A percentile compares a stretch with the other conserved stretches of the same genome.
These are phyloP conservation scores for Globisporangium splendens DNA, from an alignment of 352 stramenopile species.

Conservation along the genomic window DNA sequence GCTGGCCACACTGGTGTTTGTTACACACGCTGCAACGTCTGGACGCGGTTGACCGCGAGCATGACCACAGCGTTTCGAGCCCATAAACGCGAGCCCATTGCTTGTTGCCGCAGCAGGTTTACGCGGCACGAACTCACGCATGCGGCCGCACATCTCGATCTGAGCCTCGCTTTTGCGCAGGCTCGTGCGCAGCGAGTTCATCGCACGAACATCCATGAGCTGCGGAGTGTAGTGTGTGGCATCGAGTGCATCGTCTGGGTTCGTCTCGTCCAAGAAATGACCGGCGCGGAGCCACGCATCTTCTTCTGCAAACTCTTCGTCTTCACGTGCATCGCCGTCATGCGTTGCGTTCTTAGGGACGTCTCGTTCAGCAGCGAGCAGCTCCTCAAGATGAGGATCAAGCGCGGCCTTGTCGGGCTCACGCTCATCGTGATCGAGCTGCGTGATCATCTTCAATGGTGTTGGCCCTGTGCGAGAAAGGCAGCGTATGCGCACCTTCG, in stretches of 20 bases:
- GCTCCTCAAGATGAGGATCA: no score
- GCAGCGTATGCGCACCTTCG: no score
- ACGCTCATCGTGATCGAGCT: background rate
- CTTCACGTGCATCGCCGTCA: background rate
- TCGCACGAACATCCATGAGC: constrained; percentile 55
- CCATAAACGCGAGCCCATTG: no score
- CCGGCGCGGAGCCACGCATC: constrained; percentile 8
- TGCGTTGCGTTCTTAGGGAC: background rate
- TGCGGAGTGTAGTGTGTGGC: constrained; percentile 35
- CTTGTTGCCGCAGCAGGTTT: constrained; percentile 15
- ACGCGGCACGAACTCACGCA: constrained; percentile 45
- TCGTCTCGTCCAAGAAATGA: constrained; percentile 4
- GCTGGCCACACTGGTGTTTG: no score
- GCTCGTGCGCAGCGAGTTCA: constrained; percentile 33
- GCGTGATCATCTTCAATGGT: background rate
- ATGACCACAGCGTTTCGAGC: no score
- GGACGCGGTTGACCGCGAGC: no score
- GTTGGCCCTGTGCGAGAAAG: background rate
- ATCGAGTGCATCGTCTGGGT: constrained; percentile 4
- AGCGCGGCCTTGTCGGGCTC: background rate
- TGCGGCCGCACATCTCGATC: constrained; percentile 35
- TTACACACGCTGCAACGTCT: no score
- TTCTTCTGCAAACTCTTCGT: constrained; percentile 6
- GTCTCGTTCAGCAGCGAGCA: background rate
- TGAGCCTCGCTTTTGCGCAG: constrained; percentile 35